Base-by-base conservation (phyloP, 116 monocot genomes). In the Dioscorea cayenensis region DNA sequence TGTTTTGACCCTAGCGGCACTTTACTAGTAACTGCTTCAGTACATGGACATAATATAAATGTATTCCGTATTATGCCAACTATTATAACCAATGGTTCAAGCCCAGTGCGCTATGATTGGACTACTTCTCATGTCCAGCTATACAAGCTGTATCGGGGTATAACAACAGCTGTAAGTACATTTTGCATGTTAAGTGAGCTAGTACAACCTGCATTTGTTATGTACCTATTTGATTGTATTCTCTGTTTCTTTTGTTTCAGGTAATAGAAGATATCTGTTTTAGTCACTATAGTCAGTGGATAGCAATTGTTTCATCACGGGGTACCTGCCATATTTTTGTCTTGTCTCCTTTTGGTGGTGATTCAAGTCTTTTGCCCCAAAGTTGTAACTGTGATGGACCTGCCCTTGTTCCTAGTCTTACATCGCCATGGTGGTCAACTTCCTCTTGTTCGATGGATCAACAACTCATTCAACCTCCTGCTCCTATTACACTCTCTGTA, bases 1-100 rank as follows among this genome's bases (percentile, higher is more conserved):
- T 97, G 90, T 83, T 93, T 97, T 73, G 94, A 97, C 74, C 90
- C 97, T 63, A 93, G 93, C 63, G 97, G 97, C 36, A 97, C 90
- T 1, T 83, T 97, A 63, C 67, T 97, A 69, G 94, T 93, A 29
- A 97, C 97, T 62, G 91, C 97, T 69, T 97, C 97, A 52, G 78
- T 97, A 65, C 85, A 93, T 75, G 97, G 97, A 60, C 86, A 97
- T 52, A 97, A 93, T 72, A 88, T 97, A 77, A 97, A 97, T 83
- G 81, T 97, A 1, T 93, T 97, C 66, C 79, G 97, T 50, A 93
- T 97, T 63, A 86, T 97, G 84, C 90, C 90, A 25, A 85, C 71
- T 25, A 59, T 19, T 21, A 70, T 86, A 49, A 38, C 80, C 65
- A 90, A 81, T 76, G 69, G 79, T 69, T 81, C 92, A 73, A 79